Base-by-base conservation (phyloP, 2,329 filamentous ascomycete genomes). In the Drechmeria coniospora region DNA sequence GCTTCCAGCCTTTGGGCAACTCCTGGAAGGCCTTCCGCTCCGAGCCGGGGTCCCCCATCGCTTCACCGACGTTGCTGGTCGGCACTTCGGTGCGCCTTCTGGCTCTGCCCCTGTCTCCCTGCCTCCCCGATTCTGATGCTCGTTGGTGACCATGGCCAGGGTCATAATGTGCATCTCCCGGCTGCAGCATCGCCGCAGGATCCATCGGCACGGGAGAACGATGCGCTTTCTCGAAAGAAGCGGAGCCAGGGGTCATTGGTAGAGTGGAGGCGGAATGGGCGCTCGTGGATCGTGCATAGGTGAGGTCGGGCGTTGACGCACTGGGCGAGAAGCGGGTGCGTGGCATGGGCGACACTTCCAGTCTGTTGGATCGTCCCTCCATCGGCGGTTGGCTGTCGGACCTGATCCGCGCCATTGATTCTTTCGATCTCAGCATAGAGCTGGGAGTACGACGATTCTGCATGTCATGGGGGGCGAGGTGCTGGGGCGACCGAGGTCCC, bases 41-140 rank as follows among this genome's bases (percentile, higher is more conserved):
- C 2, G 60, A 53, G 35, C 59, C n/a, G n/a, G n/a, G n/a, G n/a
- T 64, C 38, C 54, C 52, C 42, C 55, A 59, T 28, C 54, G 51
- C 45, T 60, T 64, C 2, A 58, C 58, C 2, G 6, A 47, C 49
- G 17, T 52, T 54, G 33, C 56, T 56, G 29, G 42, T 40, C n/a
- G 47, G 49, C 11, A 47, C 45, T 15, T 68, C 64, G 9, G 43
- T 43, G 29, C 66, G 56, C 47, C 68, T 74, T 32, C 63, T 61
- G 1, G 70, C 65, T n/a, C 71, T 60, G 5, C 70, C 71, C 23
- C 71, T 57, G 32, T 76, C 68, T 61, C 71, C 68, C 25, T 72
- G 66, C 33, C 63, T 63, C 9, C 58, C 65, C 0, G 64, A 60
- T 30, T 75, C 71, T 1, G 71, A 75, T 27, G 61, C 60, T 13